Base-by-base conservation (phyloP, 345 rosid species). In the Passiflora organensis region DNA sequence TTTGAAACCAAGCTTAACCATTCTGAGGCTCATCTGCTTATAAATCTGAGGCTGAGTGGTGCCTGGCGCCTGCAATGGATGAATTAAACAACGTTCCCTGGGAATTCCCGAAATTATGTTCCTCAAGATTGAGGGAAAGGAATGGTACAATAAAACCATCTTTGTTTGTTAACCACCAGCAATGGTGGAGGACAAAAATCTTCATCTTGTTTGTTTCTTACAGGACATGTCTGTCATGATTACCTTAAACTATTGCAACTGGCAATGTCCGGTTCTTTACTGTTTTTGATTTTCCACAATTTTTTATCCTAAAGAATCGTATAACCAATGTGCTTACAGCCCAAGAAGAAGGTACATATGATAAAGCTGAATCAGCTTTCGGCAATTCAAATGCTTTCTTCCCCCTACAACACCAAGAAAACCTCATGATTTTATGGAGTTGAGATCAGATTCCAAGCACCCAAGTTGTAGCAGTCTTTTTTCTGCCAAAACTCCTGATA, bases 281-380 rank as follows among this genome's bases (percentile, higher is more conserved):
- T 2, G 8, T 28, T 2, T 0, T 25, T 57, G 2, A 18, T 8
- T 45, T 20, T 45, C 15, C 32, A 12, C 32, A 11, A 6, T 44
- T 13, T 25, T 19, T 59, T 14, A 56, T 15, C 38, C 19, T 25
- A 18, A 5, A 13, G 44, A 22, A 44, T 42, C 36, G 24, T 13
- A 9, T 1, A 20, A 34, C 37, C 21, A 15, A 8, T 39, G 47
- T 21, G 14, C 39, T 48, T 16, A 16, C 8, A 48, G 18, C 38
- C 34, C 39, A 18, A 1, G 13, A 5, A 8, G 15, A 13, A 17
- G 6, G 5, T 13, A 17, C 15, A 13, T 25, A 21, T 2, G 4
- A 46, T 37, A 13, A 19, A 14, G n/a, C 9, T 20, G 39, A 48
- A 48, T 14, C 55, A 64, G 36, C 62, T 64, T 49, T 64, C 45